Conservation (phyloP, 768 basidiomycete species). For the Myochromella boudieri region DNA sequence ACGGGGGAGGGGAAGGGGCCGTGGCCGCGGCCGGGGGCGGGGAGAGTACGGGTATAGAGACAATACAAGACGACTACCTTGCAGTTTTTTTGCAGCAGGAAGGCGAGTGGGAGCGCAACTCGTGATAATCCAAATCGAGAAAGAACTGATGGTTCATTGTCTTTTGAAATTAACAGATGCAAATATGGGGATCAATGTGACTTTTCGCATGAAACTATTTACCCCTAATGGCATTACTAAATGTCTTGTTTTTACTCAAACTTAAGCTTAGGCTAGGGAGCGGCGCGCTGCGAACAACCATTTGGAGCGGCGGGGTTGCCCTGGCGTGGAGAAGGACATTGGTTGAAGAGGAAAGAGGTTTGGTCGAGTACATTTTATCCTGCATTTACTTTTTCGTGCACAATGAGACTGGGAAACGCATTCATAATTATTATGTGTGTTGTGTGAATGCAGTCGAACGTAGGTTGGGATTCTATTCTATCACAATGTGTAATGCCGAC, state of each 20-base stretch:
- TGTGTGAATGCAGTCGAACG: neutral
- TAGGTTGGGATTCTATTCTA: neutral
- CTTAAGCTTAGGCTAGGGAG: no score
- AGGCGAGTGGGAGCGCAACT: constrained; percentile 67
- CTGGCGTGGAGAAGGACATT: no score
- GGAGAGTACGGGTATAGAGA: constrained; percentile 67
- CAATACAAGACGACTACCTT: constrained; percentile 85
- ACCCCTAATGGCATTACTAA: constrained; percentile 26
- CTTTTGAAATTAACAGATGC: constrained; percentile 70
- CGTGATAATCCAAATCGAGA: constrained; percentile 35
- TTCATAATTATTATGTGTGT: constrained; percentile 4
- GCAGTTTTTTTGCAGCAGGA: constrained; percentile 89
- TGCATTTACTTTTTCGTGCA: constrained; percentile 12
- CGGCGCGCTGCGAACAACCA: no score
- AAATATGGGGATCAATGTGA: constrained; percentile 88
- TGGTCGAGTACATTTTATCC: constrained; percentile 14
- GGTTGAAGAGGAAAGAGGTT: neutral
- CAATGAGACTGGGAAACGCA: constrained; percentile 11
- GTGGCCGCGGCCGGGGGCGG: constrained; percentile 47
- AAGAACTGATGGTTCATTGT: constrained; percentile 39
- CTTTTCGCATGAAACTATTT: constrained; percentile 62
- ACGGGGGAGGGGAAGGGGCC: constrained; percentile 58
- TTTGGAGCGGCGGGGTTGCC: neutral
- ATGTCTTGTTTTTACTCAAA: no score
- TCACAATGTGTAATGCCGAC: no score